These are phyloP conservation scores for Bipolaris sorokiniana DNA, from an alignment of 2,329 filamentous ascomycete genomes.

Conservation along the genomic window DNA sequence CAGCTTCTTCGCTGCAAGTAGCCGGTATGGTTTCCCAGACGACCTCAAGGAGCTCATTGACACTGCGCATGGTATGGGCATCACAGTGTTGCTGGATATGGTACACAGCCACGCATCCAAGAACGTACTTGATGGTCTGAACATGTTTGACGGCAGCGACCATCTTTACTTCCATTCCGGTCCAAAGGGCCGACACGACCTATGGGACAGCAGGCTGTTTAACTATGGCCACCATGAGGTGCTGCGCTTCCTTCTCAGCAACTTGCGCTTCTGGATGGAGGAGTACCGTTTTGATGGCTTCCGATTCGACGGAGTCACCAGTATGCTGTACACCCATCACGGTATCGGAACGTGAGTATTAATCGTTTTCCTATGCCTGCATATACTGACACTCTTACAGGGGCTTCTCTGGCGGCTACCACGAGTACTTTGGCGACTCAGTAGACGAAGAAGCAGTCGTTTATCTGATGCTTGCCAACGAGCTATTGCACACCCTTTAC, in stretches of 20 bases:
- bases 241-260: conserved; percentile 91
- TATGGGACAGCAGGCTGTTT: conserved; percentile 96
- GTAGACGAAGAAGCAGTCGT: conserved; percentile 94
- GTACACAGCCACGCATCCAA: conserved; percentile 98
- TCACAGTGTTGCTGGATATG: conserved; percentile 90
- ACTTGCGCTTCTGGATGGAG: conserved; percentile 98
- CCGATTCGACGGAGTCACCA: conserved; percentile 96
- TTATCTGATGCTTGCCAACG: conserved; percentile 95
- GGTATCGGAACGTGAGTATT: conserved; percentile 88
- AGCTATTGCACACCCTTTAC: conserved; percentile 91
- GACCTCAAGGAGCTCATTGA: conserved; percentile 97
- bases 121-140: conserved; percentile 93
- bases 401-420: conserved; percentile 96
- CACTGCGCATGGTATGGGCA: conserved; percentile 87
- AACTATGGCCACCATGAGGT: conserved; percentile 97
- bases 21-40: conserved; percentile 90
- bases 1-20: conserved; percentile 97
- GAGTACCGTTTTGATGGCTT: conserved; percentile 97
- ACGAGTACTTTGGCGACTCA: conserved; percentile 90
- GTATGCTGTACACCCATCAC: conserved; percentile 96
- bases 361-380: no score
- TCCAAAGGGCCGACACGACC: conserved; percentile 80
- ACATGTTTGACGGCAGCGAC: conserved; percentile 94
- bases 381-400: conserved; percentile 55
- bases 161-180: conserved; percentile 96